These are phyloP conservation scores for Myxozyma neotropica DNA, from an alignment of 805 yeast genomes.

Conservation along the genomic window DNA sequence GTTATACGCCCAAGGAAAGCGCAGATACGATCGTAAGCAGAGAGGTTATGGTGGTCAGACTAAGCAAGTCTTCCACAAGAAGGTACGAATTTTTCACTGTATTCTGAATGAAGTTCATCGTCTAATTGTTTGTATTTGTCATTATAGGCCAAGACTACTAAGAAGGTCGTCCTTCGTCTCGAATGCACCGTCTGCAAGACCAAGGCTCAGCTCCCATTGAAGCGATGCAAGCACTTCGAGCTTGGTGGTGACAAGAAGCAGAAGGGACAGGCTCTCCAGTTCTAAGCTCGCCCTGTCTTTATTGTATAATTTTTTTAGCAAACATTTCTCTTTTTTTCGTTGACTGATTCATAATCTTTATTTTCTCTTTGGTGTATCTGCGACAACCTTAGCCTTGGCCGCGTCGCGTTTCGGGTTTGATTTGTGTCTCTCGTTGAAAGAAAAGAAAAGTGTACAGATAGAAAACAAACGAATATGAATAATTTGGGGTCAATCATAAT, in stretches of 20 bases:
- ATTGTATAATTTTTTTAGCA: neutral
- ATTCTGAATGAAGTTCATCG: too few species aligned
- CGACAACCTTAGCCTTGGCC: too few species aligned
- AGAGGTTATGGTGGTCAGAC: slow-evolving; percentile 99
- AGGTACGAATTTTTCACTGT: slow-evolving; percentile 45
- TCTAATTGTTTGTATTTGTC: neutral
- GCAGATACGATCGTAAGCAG: slow-evolving; percentile 99
- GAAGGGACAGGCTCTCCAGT: slow-evolving; percentile 99
- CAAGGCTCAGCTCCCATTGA: slow-evolving; percentile 95
- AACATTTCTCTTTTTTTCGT: neutral
- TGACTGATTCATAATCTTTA: too few species aligned
- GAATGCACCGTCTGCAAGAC: slow-evolving; percentile 99
- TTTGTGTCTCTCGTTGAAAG: neutral
- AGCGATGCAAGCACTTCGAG: slow-evolving; percentile 99
- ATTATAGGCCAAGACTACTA: slow-evolving; percentile 88
- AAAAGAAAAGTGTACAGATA: too few species aligned
- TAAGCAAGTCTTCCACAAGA: slow-evolving; percentile 99
- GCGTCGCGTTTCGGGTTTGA: neutral
- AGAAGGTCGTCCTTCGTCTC: slow-evolving; percentile 98
- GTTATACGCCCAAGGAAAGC: slow-evolving; percentile 99
- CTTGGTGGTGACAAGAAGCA: slow-evolving; percentile 99
- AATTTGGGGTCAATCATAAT: too few species aligned
- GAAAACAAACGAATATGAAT: too few species aligned
- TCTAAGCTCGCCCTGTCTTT: slow-evolving; percentile 54
- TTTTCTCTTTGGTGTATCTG: too few species aligned